Percentiles rank a stretch among this genome's conserved stretches.
Evolutionary conservation across 192 early-diverging fungal species (phyloP).

Genomic region (Endogone sp.): DNA sequence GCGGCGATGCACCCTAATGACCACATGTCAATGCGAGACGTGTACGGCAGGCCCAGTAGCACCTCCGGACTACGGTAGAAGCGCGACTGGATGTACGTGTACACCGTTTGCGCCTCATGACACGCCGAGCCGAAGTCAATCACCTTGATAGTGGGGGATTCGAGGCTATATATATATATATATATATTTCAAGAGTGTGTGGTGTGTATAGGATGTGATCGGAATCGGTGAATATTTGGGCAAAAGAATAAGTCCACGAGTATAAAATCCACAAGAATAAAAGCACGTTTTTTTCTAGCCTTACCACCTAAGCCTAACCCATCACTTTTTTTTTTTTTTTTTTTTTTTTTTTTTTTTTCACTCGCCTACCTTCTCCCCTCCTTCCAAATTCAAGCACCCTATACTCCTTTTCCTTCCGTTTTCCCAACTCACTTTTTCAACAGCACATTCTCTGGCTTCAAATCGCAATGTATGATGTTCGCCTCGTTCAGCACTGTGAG

Average conservation of each 20-base stretch:
- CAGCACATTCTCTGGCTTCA: slow-evolving; percentile 98
- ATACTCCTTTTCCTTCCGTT: too few species aligned
- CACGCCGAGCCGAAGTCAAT: slow-evolving; percentile 99
- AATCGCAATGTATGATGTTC: slow-evolving; percentile 94
- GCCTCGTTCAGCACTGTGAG: slow-evolving; percentile 84
- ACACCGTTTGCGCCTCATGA: slow-evolving; percentile 90
- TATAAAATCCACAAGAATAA: background rate
- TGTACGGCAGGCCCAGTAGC: slow-evolving; percentile 89
- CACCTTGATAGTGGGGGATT: slow-evolving; percentile 92
- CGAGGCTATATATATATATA: slow-evolving; percentile 71
- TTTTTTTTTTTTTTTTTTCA: too few species aligned
- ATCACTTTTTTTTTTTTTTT: too few species aligned
- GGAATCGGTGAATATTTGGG: background rate
- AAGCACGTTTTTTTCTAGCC: too few species aligned
- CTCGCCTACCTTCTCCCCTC: too few species aligned
- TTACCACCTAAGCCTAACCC: too few species aligned
- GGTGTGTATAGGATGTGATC: too few species aligned
- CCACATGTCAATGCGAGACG: slow-evolving; percentile 97
- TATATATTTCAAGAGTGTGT: too few species aligned
- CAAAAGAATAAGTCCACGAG: background rate
- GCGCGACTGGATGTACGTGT: slow-evolving; percentile 97
- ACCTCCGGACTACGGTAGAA: slow-evolving; percentile 98
- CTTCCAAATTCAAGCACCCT: too few species aligned
- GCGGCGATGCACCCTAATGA: slow-evolving; percentile 97
- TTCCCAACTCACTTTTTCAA: slow-evolving; percentile 73